Base-by-base conservation (phyloP, 306 rosid genomes). In the Pterocarpus macrocarpus region DNA sequence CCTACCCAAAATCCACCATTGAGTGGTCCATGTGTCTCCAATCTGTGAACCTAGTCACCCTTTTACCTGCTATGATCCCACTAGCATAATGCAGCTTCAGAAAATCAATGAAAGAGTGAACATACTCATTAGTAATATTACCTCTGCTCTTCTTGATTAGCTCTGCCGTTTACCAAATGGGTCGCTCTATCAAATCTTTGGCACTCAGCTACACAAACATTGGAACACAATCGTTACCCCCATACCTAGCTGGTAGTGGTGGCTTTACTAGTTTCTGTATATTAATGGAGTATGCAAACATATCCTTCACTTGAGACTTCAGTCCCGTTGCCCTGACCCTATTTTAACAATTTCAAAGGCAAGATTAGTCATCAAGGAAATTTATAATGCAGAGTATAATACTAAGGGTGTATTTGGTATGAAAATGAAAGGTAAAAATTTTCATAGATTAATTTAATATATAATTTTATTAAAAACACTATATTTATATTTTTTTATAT, bases 1-100 rank as follows among this genome's bases (percentile, higher is more conserved):
- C 98, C 94, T 94, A 91, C 0, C 98, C 98, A 78, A 91, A 95
- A 84, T 95, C 98, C 72, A 95, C 94, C 14, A 84, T 82, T 0
- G 97, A 90, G 76, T 92, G 97, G 2, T 91, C 92, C 75, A 95
- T 81, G 52, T 95, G 97, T 45, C 97, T 84, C 98, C 97, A 95
- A 77, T 95, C 97, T 0, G 97, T 91, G 91, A 95, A 95, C 16
- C 92, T 97, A 69, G 89, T 91, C 79, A 92, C 97, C 71, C 90
- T 85, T 41, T 83, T 87, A 4, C 97, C 97, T 0, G 91, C 91
- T 0, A 88, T 92, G 79, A 91, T 85, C 62, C 95, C 97, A 5
- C 90, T 92, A 5, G 43, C 86, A 36, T 56, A 71, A 86, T 92
- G 97, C 75, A 83, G 44, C 77, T 83, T 86, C 75, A 90, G 98